Conservation (phyloP, 2,329 filamentous ascomycete genomes). For the Pseudogymnoascus sp. region DNA sequence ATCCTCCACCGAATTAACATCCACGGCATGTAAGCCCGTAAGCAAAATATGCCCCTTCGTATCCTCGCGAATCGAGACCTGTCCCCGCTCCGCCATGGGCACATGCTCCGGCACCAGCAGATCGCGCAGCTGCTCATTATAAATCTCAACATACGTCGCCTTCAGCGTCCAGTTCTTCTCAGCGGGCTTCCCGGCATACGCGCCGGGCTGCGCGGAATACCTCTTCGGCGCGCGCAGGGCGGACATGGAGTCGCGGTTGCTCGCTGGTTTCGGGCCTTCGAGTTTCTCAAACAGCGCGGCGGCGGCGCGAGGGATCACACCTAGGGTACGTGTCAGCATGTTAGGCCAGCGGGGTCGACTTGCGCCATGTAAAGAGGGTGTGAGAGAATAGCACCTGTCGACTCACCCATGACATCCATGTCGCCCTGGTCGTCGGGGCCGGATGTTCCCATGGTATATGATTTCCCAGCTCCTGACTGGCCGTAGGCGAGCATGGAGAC, state of each 20-base stretch:
- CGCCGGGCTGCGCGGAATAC: conserved; percentile 51
- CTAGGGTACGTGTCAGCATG: conserved; percentile 37
- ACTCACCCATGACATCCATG: conserved; percentile 68
- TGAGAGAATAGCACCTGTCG: conserved; percentile 9
- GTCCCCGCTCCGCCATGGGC: conserved; percentile 60
- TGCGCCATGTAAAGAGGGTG: neutral
- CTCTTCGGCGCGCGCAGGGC: conserved; percentile 74
- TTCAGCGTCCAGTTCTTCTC: conserved; percentile 87
- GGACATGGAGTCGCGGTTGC: conserved; percentile 61
- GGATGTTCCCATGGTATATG: conserved; percentile 97
- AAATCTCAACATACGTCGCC: conserved; percentile 94
- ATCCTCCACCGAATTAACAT: conserved; percentile 87
- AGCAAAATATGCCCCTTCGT: conserved; percentile 89
- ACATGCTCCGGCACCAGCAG: conserved; percentile 72
- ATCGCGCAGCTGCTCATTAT: conserved; percentile 93
- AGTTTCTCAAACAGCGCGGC: conserved; percentile 82
- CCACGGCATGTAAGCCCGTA: conserved; percentile 79
- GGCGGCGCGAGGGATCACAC: conserved; percentile 91
- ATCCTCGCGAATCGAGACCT: conserved; percentile 91
- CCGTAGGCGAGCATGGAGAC: conserved; percentile 95
- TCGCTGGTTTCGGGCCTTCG: conserved; percentile 42
- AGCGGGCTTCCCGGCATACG: conserved; percentile 22
- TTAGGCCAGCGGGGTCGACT: neutral
- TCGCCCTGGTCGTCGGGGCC: conserved; percentile 72
- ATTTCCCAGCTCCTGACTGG: conserved; percentile 95